Evolutionary conservation across 2,329 filamentous ascomycete genomes (phyloP).

Genomic region (Microcyclosporella mali): DNA sequence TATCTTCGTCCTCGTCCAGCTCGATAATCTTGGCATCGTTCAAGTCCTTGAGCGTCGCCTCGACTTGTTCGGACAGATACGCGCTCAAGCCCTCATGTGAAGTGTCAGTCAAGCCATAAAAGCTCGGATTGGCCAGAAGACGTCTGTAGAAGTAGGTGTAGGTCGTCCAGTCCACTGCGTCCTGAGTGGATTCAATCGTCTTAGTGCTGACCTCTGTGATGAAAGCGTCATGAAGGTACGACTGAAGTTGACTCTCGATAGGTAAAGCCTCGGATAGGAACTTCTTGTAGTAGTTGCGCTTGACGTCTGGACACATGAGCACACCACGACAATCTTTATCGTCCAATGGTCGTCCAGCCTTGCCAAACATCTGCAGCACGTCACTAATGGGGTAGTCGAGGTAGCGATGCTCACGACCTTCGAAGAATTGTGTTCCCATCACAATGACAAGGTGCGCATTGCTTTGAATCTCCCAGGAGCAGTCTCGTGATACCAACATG

Average conservation of each 20-base stretch:
- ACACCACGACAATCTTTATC: slow-evolving; percentile 83
- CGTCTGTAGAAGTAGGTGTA: slow-evolving; percentile 98
- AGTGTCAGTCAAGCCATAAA: slow-evolving; percentile 82
- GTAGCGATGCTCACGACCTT: slow-evolving; percentile 93
- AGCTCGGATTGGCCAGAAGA: slow-evolving; percentile 90
- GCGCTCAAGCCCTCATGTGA: slow-evolving; percentile 90
- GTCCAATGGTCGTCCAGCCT: slow-evolving; percentile 70
- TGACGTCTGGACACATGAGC: slow-evolving; percentile 91
- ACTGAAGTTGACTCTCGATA: slow-evolving; percentile 87
- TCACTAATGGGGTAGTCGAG: slow-evolving; percentile 93
- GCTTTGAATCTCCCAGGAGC: slow-evolving; percentile 90
- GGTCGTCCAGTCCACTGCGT: slow-evolving; percentile 96
- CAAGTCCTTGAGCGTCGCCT: slow-evolving; percentile 84
- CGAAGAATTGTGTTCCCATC: slow-evolving; percentile 97
- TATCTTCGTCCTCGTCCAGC: slow-evolving; percentile 80
- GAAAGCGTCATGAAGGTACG: slow-evolving; percentile 90
- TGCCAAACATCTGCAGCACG: slow-evolving; percentile 96
- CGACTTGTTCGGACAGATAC: slow-evolving; percentile 89
- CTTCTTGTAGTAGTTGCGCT: slow-evolving; percentile 97
- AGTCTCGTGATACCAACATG: slow-evolving; percentile 73
- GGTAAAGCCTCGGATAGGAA: slow-evolving; percentile 94
- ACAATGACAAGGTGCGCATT: slow-evolving; percentile 87
- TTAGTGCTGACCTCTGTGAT: slow-evolving; percentile 95
- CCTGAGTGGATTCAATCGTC: slow-evolving; percentile 90
- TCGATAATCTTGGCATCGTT: slow-evolving; percentile 93